Evolutionary conservation across 1,284 basidiomycete species (phyloP).

Genomic region (Xerocomus nothofagi): DNA sequence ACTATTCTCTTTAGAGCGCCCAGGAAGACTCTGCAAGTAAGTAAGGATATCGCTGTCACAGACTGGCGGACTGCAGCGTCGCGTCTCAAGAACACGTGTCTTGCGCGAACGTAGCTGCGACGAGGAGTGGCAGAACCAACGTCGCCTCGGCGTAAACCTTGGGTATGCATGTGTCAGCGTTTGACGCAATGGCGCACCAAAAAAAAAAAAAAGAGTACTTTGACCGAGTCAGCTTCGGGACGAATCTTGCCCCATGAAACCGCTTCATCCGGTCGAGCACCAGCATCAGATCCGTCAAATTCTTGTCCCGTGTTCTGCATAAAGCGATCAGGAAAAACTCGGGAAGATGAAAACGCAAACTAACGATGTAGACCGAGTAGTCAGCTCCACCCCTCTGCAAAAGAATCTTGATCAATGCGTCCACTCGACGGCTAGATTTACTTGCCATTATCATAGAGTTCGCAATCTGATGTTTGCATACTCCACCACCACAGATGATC

Average conservation of each 20-base stretch:
- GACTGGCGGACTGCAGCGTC: too few species aligned
- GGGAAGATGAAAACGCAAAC: conserved; percentile 22
- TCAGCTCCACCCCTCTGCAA: conserved; percentile 94
- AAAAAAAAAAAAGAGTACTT: too few species aligned
- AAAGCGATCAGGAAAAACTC: conserved; percentile 8
- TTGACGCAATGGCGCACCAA: not conserved
- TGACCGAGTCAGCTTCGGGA: conserved; percentile 87
- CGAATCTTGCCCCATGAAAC: conserved; percentile 99
- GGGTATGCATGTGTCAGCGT: not conserved
- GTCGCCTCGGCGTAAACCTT: conserved; percentile 81
- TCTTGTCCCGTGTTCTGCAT: conserved; percentile 94
- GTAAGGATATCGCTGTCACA: too few species aligned
- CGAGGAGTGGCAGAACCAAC: conserved; percentile 86
- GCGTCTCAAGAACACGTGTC: too few species aligned
- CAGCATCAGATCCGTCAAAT: conserved; percentile 98
- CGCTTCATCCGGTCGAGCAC: conserved; percentile 96
- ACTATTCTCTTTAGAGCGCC: too few species aligned
- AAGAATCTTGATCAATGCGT: conserved; percentile 11
- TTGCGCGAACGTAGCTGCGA: conserved; percentile 88
- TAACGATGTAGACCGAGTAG: conserved; percentile 92
- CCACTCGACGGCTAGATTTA: conserved; percentile 22
- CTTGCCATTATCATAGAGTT: conserved; percentile 97
- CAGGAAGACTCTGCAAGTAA: too few species aligned
- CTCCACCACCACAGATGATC: conserved; percentile 97
- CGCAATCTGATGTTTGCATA: conserved; percentile 99